Percentiles rank a stretch among this genome's conserved stretches.
These are phyloP conservation scores for Prunus armeniaca DNA, from an alignment of 306 rosid genomes.

Conservation along the genomic window DNA sequence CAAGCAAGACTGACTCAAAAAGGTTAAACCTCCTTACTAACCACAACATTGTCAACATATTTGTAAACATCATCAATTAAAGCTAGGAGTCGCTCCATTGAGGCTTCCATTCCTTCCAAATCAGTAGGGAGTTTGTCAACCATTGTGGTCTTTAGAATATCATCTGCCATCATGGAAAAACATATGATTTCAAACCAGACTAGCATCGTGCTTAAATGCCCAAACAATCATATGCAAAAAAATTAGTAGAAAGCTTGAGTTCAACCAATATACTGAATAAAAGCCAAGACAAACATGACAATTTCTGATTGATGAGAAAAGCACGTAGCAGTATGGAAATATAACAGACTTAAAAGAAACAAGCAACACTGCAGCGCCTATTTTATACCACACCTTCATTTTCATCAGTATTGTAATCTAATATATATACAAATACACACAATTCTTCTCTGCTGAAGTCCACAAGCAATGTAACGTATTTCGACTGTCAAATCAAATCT, in stretches of 20 bases:
- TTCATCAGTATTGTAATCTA: neutral
- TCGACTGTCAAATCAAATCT: neutral
- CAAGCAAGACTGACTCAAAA: neutral
- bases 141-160: slow-evolving; percentile 66
- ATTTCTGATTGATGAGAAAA: neutral
- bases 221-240: neutral
- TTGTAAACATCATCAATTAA: slow-evolving; percentile 80
- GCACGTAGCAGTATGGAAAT: neutral
- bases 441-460: neutral
- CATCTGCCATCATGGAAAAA: slow-evolving; percentile 47
- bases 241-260: neutral
- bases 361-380: neutral
- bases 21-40: slow-evolving; percentile 29
- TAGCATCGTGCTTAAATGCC: neutral
- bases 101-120: slow-evolving; percentile 96
- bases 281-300: neutral
- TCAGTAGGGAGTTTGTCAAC: slow-evolving; percentile 93
- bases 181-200: slow-evolving; percentile 11
- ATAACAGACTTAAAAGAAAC: neutral
- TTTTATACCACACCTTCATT: neutral
- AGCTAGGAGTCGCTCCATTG: slow-evolving; percentile 82
- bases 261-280: neutral
- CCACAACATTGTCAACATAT: slow-evolving; percentile 93
- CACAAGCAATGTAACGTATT: neutral
- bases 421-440: neutral